Evolutionary conservation across 176 grass and related monocot species (phyloP).

Genomic region (Juncus inflexus): DNA sequence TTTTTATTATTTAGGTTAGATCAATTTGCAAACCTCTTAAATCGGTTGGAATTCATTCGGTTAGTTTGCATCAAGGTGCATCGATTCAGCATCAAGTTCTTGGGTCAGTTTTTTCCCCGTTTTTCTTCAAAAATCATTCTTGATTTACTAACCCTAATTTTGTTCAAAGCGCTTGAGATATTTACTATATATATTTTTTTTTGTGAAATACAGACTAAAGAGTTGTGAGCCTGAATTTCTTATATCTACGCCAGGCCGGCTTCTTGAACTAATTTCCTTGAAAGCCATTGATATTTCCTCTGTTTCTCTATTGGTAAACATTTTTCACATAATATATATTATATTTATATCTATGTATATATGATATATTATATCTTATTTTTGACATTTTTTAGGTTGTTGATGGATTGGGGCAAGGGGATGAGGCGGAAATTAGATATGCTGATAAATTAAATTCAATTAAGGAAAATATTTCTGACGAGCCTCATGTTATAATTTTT

Average conservation of each 20-base stretch:
- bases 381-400: slow-evolving; percentile 45
- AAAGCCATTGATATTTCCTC: slow-evolving; percentile 65
- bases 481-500: slow-evolving; percentile 65
- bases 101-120: slow-evolving; percentile 42
- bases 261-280: slow-evolving; percentile 65
- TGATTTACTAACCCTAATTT: not conserved
- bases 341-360: slow-evolving; percentile 4
- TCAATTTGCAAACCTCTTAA: slow-evolving; percentile 74
- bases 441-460: slow-evolving; percentile 45
- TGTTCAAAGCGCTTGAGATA: not conserved
- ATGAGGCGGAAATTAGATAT: slow-evolving; percentile 34
- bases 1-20: slow-evolving; percentile 38
- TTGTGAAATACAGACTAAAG: slow-evolving; percentile 45
- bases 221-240: slow-evolving; percentile 88
- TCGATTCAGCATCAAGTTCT: slow-evolving; percentile 61
- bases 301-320: slow-evolving; percentile 77
- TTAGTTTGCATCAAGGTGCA: slow-evolving; percentile 66
- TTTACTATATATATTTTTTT: slow-evolving; percentile 21
- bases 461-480: slow-evolving; percentile 38
- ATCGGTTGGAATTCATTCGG: slow-evolving; percentile 71
- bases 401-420: slow-evolving; percentile 57
- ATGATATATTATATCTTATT: not conserved
- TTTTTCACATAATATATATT: slow-evolving; percentile 7
- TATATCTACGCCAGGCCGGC: slow-evolving; percentile 70
- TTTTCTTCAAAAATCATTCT: not conserved